Evolutionary conservation across 2,329 filamentous ascomycete species (phyloP), one percentile per base, ranked within the genome.

Genomic region (Sporothrix sp.): DNA sequence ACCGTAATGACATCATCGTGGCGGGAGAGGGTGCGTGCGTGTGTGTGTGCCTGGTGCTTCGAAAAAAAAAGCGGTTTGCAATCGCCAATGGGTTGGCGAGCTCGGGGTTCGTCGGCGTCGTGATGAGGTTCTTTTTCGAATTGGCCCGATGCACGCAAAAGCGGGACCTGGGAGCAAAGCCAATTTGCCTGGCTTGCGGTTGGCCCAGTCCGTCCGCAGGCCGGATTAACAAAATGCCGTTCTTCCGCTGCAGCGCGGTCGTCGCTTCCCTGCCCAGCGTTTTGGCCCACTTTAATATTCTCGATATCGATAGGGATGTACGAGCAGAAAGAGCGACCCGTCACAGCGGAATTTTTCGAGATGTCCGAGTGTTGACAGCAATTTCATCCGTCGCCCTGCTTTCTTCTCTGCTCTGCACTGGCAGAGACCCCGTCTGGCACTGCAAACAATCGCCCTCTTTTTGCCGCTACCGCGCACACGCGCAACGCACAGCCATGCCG

Each of bases 1-100:
- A 63, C 58, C 69, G 67, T 54, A 68, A 54, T 55, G 70, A 69
- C 58, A 73, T 62, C 65, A 76, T 79, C 50, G 74, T n/a, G n/a
- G n/a, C n/a, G n/a, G 75, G 13, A 13, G 18, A 16, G 8, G 27
- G 28, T 23, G 20, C n/a, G n/a, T n/a, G n/a, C n/a, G 32, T n/a
- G 33, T 9, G 11, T 16, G 10, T 20, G 18, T 8, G 21, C 6
- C 6, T 20, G 13, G 32, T 47, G 5, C 21, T 20, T 25, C n/a
- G n/a, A n/a, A 13, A n/a, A 3, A 20, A 35, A 35, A 13, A 43
- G 16, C n/a, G n/a, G n/a, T n/a, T n/a, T n/a, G n/a, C n/a, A n/a
- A n/a, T n/a, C n/a, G n/a, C n/a, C n/a, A n/a, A n/a, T n/a, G n/a
- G n/a, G n/a, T n/a, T n/a, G 25, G 25, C 13, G 20, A 25, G 43